These are phyloP conservation scores for Gryganskiella cystojenkinii DNA, from an alignment of 192 early-diverging fungal genomes.

Conservation along the genomic window DNA sequence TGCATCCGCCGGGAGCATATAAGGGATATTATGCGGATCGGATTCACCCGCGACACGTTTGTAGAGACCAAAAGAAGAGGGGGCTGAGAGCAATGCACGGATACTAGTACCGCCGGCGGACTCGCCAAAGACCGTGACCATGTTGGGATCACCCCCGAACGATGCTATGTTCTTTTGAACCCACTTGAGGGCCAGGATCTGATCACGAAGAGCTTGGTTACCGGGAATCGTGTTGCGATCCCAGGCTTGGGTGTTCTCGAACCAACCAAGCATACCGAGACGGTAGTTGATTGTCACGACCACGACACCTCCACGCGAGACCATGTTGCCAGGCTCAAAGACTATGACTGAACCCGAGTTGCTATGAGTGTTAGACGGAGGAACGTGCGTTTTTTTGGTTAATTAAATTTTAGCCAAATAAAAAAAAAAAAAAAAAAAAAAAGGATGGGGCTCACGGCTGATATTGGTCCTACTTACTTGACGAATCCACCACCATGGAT, in stretches of 20 bases:
- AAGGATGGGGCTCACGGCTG: no score
- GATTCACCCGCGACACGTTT: slow-evolving; percentile 48
- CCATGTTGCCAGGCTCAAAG: slow-evolving; percentile 49
- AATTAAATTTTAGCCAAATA: no score
- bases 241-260: slow-evolving; percentile 17
- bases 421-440: neutral
- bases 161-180: slow-evolving; percentile 62
- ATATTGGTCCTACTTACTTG: slow-evolving; percentile 14
- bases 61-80: slow-evolving; percentile 52
- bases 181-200: slow-evolving; percentile 66
- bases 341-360: slow-evolving; percentile 13
- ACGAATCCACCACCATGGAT: slow-evolving; percentile 69
- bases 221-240: slow-evolving; percentile 12
- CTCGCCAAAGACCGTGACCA: slow-evolving; percentile 64
- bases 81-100: slow-evolving; percentile 55
- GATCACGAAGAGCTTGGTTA: slow-evolving; percentile 60
- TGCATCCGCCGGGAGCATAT: slow-evolving; percentile 14
- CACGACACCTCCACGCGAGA: slow-evolving; percentile 43
- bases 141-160: slow-evolving; percentile 68
- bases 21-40: slow-evolving; percentile 32
- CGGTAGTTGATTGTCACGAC: slow-evolving; percentile 68
- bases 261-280: slow-evolving; percentile 64
- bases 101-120: slow-evolving; percentile 56
- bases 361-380: neutral
- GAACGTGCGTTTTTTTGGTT: no score